These are phyloP conservation scores for Leccinum aurantiacum DNA, from an alignment of 768 basidiomycete species.

Conservation along the genomic window DNA sequence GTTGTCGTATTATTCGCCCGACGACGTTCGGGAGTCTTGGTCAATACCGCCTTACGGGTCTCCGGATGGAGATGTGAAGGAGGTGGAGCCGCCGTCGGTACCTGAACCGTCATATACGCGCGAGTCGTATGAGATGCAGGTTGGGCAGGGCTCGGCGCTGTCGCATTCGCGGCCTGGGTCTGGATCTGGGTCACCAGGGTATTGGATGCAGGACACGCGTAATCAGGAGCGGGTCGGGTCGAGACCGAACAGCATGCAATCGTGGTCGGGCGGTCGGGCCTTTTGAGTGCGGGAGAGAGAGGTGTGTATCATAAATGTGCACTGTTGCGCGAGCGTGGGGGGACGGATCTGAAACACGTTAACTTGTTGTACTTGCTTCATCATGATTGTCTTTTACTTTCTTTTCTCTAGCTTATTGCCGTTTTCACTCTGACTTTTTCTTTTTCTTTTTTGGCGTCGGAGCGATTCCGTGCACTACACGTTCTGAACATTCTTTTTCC, in stretches of 20 bases:
- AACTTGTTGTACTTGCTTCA: conserved; percentile 28
- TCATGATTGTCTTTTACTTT: background rate
- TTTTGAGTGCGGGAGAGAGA: conserved; percentile 8
- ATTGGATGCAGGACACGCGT: conserved; percentile 1
- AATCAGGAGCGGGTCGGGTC: background rate
- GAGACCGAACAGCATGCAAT: conserved; percentile 13
- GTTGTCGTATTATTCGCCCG: conserved; percentile 61
- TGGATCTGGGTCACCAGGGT: conserved; percentile 11
- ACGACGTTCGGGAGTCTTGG: conserved; percentile 52
- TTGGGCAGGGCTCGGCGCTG: conserved; percentile 25
- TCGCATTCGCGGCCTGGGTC: background rate
- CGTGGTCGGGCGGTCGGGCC: conserved; percentile 23
- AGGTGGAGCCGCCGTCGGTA: conserved; percentile 16
- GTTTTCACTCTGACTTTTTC: background rate
- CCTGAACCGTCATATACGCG: background rate
- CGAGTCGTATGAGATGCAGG: conserved; percentile 39
- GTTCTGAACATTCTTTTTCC: background rate
- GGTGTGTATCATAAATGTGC: conserved; percentile 20
- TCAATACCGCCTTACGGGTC: conserved; percentile 54
- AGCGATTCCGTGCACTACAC: background rate
- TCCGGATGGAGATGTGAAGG: conserved; percentile 46
- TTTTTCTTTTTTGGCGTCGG: too few species aligned
- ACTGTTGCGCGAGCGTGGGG: background rate
- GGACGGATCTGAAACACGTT: conserved; percentile 11
- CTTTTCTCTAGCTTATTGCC: background rate